Conservation (phyloP, 176 grass and related monocot species). For the Oryza meyeriana region DNA sequence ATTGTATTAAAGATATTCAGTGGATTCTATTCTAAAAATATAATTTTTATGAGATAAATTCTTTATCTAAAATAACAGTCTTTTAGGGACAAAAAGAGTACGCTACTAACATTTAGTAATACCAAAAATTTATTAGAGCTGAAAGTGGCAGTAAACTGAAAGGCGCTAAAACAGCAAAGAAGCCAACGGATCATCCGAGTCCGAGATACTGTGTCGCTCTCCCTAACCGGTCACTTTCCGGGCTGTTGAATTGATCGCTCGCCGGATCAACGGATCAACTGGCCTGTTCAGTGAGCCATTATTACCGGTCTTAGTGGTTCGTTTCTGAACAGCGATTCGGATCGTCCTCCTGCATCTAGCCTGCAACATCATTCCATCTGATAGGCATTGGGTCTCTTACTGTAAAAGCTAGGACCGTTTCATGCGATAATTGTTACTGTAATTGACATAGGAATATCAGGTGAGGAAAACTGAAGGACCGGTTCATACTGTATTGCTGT, state of each 20-base stretch:
- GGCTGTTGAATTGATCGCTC: not conserved
- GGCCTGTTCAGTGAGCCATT: not conserved
- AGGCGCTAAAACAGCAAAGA: not conserved
- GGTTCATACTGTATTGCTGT: not conserved
- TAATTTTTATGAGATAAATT: too few relatives aligned
- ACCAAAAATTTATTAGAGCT: too few relatives aligned
- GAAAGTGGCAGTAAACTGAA: too few relatives aligned
- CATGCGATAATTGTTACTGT: too few relatives aligned
- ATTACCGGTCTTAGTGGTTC: not conserved
- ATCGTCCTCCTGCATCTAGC: not conserved
- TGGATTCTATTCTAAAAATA: too few relatives aligned
- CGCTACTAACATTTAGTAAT: too few relatives aligned
- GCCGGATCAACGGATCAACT: not conserved
- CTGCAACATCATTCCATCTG: not conserved
- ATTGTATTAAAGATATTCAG: too few relatives aligned
- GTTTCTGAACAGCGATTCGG: not conserved
- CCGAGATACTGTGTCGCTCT: not conserved
- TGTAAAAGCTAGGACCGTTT: not conserved
- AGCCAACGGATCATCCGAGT: too few relatives aligned
- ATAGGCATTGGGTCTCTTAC: not conserved
- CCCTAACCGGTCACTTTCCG: not conserved
- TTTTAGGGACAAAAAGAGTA: too few relatives aligned
- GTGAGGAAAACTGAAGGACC: not conserved
- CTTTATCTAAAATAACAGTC: too few relatives aligned
- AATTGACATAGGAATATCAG: too few relatives aligned